These are phyloP conservation scores for Leishmania major DNA, from an alignment of 208 protist genomes.

Conservation along the genomic window DNA sequence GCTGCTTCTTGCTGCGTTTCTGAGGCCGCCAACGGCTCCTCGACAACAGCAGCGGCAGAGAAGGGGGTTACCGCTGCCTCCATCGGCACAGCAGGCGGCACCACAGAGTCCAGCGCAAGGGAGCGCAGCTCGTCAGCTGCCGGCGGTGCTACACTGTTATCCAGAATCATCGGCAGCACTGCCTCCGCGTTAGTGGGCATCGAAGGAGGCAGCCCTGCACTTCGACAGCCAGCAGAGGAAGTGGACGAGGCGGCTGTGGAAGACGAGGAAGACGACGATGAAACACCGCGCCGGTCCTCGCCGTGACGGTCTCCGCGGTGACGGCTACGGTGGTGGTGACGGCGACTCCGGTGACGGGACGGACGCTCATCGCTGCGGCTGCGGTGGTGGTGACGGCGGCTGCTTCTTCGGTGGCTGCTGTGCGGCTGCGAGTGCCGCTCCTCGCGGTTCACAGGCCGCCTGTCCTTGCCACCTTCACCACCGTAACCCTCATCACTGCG, in stretches of 20 bases:
- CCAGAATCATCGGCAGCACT: conserved; percentile 5
- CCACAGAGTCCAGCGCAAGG: conserved; percentile 1
- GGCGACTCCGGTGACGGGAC: conserved; percentile 8
- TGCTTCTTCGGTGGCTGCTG: neutral
- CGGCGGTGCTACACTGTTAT: neutral
- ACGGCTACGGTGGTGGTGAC: conserved; percentile 6
- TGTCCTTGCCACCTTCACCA: neutral
- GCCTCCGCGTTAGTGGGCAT: neutral
- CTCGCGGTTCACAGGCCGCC: neutral
- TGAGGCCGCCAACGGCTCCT: neutral
- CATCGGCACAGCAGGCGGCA: neutral
- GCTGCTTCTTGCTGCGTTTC: neutral
- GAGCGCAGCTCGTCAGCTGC: conserved; percentile 6
- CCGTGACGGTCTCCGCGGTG: conserved; percentile 5
- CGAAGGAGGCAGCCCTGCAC: neutral
- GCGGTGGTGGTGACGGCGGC: conserved; percentile 1
- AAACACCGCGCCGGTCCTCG: neutral
- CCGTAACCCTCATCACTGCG: neutral
- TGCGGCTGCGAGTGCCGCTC: conserved; percentile 3
- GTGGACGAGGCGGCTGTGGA: neutral
- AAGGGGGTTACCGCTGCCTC: neutral
- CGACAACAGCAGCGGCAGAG: neutral
- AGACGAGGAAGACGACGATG: neutral
- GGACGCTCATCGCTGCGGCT: conserved; percentile 4
- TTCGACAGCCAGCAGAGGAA: neutral